Evolutionary conservation across 2,329 filamentous ascomycete species (phyloP).

Genomic region (Fonsecaea erecta): DNA sequence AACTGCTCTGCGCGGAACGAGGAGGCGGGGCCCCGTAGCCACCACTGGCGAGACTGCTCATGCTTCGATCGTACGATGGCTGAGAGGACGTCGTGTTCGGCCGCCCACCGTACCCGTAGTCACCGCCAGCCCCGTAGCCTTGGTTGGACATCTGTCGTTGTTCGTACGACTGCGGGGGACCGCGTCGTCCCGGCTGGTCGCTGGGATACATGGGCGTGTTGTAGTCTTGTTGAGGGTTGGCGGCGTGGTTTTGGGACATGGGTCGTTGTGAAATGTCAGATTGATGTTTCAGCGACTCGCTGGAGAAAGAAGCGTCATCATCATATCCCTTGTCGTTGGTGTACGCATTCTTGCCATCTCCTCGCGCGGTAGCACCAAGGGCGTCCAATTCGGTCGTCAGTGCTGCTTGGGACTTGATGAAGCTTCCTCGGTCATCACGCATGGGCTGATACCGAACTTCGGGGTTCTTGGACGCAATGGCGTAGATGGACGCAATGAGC

Average conservation of each 20-base stretch:
- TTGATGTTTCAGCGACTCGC: conserved; percentile 39
- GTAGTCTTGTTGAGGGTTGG: conserved; percentile 14
- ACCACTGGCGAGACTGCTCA: conserved; percentile 22
- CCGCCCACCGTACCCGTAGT: conserved; percentile 32
- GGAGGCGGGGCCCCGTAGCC: conserved; percentile 33
- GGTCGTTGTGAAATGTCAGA: conserved; percentile 25
- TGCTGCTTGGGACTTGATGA: conserved; percentile 94
- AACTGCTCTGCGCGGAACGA: conserved; percentile 33
- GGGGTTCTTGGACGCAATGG: conserved; percentile 88
- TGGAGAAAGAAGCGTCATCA: conserved; percentile 61
- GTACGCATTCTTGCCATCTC: conserved; percentile 68
- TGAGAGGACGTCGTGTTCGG: conserved; percentile 35
- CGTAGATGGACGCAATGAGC: conserved; percentile 74
- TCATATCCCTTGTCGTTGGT: conserved; percentile 66
- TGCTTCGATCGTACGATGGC: conserved; percentile 43
- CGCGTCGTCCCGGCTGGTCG: conserved; percentile 46
- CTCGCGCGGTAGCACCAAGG: conserved; percentile 83
- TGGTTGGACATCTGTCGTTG: conserved; percentile 38
- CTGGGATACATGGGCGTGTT: conserved; percentile 49
- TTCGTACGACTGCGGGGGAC: conserved; percentile 40
- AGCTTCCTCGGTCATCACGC: conserved; percentile 92
- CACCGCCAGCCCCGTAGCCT: conserved; percentile 32
- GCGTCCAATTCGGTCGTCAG: conserved; percentile 88
- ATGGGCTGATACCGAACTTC: conserved; percentile 95
- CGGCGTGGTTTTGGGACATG: conserved; percentile 14